Evolutionary conservation across 495 filamentous ascomycete genomes (phyloP).

Genomic region (Aspergillus sclerotiicarbonarius): DNA sequence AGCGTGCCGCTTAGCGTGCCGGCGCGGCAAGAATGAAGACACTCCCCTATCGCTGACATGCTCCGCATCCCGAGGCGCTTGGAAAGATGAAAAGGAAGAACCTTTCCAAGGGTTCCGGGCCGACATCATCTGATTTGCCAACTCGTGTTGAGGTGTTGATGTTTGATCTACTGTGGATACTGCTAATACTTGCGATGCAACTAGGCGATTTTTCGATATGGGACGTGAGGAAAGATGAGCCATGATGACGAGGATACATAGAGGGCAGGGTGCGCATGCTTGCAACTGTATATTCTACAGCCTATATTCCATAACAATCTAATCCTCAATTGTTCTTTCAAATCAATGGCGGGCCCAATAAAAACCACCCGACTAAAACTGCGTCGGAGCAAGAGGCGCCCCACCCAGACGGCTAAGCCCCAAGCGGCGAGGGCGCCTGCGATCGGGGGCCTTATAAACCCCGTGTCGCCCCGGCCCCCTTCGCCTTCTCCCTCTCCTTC

Average conservation of each 20-base stretch:
- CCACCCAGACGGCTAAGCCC: not conserved
- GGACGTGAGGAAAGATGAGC: too few relatives aligned
- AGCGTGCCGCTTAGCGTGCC: too few relatives aligned
- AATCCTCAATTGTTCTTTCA: too few relatives aligned
- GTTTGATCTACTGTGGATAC: not conserved
- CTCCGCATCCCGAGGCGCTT: constrained; percentile 20
- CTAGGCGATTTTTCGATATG: too few relatives aligned
- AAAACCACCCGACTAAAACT: not conserved
- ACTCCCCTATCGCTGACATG: constrained; percentile 16
- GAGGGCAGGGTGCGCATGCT: too few relatives aligned
- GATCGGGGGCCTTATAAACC: not conserved
- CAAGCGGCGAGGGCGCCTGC: not conserved
- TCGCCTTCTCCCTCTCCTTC: not conserved
- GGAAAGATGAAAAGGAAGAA: constrained; percentile 16
- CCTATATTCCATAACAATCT: too few relatives aligned
- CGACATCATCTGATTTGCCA: constrained; percentile 19
- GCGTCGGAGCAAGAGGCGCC: too few relatives aligned
- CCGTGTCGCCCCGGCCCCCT: not conserved
- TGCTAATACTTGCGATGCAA: not conserved
- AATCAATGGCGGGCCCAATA: not conserved
- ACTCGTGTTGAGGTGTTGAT: not conserved
- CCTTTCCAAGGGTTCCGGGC: constrained; percentile 19
- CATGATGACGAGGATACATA: too few relatives aligned
- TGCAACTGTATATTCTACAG: too few relatives aligned
- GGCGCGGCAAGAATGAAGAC: constrained; percentile 15